Evolutionary conservation across 164 flowering plant species (phyloP).

Genomic region (Magnolia sinica): DNA sequence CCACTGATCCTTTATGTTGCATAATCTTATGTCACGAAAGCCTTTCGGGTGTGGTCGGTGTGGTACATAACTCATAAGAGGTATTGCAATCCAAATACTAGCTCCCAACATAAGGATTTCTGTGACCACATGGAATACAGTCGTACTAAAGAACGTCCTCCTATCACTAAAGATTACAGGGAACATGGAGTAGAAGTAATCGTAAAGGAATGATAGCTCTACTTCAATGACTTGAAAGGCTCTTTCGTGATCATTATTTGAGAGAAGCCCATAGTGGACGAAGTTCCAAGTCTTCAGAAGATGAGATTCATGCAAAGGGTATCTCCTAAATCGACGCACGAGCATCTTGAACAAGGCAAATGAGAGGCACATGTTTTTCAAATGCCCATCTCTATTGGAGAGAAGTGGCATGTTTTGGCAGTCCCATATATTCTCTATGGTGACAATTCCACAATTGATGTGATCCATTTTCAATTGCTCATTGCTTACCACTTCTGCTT

Average conservation of each 20-base stretch:
- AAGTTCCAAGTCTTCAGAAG: not conserved
- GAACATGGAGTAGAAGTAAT: not conserved
- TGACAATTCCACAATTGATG: not conserved
- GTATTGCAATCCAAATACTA: not conserved
- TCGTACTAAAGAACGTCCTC: not conserved
- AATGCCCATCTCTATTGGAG: not conserved
- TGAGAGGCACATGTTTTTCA: not conserved
- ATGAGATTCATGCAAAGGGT: not conserved
- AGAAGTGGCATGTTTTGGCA: too few relatives aligned
- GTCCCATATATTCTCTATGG: not conserved
- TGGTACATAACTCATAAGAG: too few relatives aligned
- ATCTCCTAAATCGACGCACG: not conserved
- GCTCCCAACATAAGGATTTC: not conserved
- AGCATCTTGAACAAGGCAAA: not conserved
- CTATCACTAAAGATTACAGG: not conserved
- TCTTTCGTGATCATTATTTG: not conserved
- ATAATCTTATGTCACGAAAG: not conserved
- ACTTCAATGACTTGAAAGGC: slow-evolving; percentile 2
- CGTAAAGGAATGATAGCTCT: slow-evolving; percentile 1
- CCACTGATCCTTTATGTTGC: not conserved
- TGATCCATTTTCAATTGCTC: too few relatives aligned
- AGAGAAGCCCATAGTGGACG: not conserved
- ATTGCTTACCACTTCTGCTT: not conserved
- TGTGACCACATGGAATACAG: not conserved
- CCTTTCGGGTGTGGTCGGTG: not conserved